phyloP scores from a whole-genome alignment of 805 yeast species.

The Candida ipomoeae region DNA sequence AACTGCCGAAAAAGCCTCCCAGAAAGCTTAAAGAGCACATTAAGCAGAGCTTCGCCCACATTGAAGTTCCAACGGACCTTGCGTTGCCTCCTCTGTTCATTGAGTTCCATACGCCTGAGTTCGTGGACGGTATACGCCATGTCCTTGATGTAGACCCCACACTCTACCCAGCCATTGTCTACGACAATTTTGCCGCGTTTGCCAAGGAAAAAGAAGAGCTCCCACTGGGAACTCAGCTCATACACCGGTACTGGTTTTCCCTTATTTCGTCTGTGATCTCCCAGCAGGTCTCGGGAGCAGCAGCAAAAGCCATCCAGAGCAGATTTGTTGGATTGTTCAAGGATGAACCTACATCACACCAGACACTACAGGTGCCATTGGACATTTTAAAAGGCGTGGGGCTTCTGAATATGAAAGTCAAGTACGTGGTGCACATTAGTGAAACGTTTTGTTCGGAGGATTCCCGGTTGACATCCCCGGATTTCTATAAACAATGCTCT shows the following conservation, averaged over 20 bases:
- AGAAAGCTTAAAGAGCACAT: slow-evolving; percentile 10
- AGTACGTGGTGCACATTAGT: slow-evolving; percentile 56
- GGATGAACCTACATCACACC: slow-evolving; percentile 49
- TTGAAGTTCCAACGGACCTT: slow-evolving; percentile 13
- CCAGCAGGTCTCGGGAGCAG: slow-evolving; percentile 77
- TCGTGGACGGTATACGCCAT: slow-evolving; percentile 29
- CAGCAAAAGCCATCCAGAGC: slow-evolving; percentile 62
- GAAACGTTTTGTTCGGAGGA: slow-evolving; percentile 44
- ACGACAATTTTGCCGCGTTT: slow-evolving; percentile 26
- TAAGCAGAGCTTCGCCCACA: slow-evolving; percentile 12
- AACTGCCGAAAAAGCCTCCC: neutral
- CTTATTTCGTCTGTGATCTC: slow-evolving; percentile 47
- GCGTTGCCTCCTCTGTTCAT: slow-evolving; percentile 28
- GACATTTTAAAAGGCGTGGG: slow-evolving; percentile 63
- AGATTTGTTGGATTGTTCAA: slow-evolving; percentile 39
- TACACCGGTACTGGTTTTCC: slow-evolving; percentile 34
- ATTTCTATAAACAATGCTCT: slow-evolving; percentile 33
- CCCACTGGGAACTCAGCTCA: slow-evolving; percentile 15
- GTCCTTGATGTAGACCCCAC: slow-evolving; percentile 30
- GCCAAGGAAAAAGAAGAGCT: slow-evolving; percentile 5
- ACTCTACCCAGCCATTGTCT: slow-evolving; percentile 31
- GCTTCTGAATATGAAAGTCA: slow-evolving; percentile 61
- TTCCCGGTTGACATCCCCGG: slow-evolving; percentile 27
- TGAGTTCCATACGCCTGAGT: slow-evolving; percentile 29
- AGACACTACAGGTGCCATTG: slow-evolving; percentile 35